A percentile compares a stretch with the other conserved stretches of the same genome.
Conservation (phyloP, 176 grass and related monocot genomes). For the Oryza brachyantha region DNA sequence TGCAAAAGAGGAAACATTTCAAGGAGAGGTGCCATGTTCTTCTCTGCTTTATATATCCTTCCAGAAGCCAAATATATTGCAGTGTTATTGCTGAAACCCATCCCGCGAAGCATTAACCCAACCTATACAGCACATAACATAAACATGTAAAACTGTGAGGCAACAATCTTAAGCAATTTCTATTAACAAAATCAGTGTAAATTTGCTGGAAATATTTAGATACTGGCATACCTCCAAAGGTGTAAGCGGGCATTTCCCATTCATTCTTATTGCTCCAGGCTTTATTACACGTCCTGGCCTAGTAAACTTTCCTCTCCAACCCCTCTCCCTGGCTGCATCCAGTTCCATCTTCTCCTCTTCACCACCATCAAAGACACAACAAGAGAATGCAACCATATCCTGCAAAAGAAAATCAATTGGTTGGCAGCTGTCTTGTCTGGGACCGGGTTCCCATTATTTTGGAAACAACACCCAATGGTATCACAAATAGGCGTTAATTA, state of each 20-base stretch:
- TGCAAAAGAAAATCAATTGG: slow-evolving; percentile 34
- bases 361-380: slow-evolving; percentile 89
- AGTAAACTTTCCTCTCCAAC: slow-evolving; percentile 97
- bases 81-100: slow-evolving; percentile 89
- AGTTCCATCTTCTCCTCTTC: slow-evolving; percentile 79
- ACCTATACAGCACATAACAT: slow-evolving; percentile 52
- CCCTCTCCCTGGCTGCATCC: slow-evolving; percentile 90
- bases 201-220: slow-evolving; percentile 20
- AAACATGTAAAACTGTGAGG: background rate
- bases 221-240: slow-evolving; percentile 86
- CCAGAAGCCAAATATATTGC: slow-evolving; percentile 98
- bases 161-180: background rate
- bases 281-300: slow-evolving; percentile 84
- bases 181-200: background rate
- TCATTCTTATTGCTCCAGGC: slow-evolving; percentile 87
- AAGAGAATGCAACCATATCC: slow-evolving; percentile 99
- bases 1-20: slow-evolving; percentile 99
- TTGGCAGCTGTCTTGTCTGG: background rate
- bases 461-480: background rate
- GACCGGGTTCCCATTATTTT: background rate
- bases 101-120: slow-evolving; percentile 93
- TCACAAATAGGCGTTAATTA: background rate
- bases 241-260: slow-evolving; percentile 97
- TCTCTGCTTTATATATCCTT: slow-evolving; percentile 93
- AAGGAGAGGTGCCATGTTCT: slow-evolving; percentile 90